Evolutionary conservation across 202 grass and related monocot genomes (phyloP), one percentile per base, ranked within the genome.

Genomic region (Schoenoplectus tabernaemontani): DNA sequence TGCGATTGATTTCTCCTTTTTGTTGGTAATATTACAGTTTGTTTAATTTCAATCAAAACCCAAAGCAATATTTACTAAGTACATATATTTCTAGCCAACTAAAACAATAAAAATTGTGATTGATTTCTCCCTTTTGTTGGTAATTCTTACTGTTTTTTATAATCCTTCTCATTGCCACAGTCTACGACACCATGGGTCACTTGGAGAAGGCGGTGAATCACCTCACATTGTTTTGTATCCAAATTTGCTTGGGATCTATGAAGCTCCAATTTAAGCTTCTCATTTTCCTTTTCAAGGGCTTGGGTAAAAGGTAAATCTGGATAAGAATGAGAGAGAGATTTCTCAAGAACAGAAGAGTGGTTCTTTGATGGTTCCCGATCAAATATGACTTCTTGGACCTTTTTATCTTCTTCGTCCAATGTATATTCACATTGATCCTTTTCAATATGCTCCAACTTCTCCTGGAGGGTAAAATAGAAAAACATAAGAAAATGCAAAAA

Each of bases 371-470:
- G 83, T 36, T 98, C 95, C 58, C 82, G 84, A 82, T 98, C 87
- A 39, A 98, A 80, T 63, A 98, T 78, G 76, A 84, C 89, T 81
- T 95, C 87, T 78, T 98, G 95, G 56, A 90, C 91, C 82, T 95
- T 89, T 84, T 91, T 95, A 72, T 98, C 95, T 81, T 98, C 95
- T 77, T 98, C 89, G 4, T 98, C 95, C 61, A 98, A 85, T 76
- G 91, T 91, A 81, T 98, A 98, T 82, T 98, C 95, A 46, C 91
- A 91, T 58, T 92, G 91, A 82, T 98, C 95, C 84, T 84, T 92
- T 73, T 91, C 89, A 20, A 98, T 98, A 47, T 83, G 88, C 30
- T 98, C 86, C 15, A 98, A 78, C 43, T 87, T 83, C 46, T 98
- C 95, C 95, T 98, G 51, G 69, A 15, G 78, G 4, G 30, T 16